Evolutionary conservation across 148 eudicot genomes (phyloP).

Genomic region (Oxyria digyna): DNA sequence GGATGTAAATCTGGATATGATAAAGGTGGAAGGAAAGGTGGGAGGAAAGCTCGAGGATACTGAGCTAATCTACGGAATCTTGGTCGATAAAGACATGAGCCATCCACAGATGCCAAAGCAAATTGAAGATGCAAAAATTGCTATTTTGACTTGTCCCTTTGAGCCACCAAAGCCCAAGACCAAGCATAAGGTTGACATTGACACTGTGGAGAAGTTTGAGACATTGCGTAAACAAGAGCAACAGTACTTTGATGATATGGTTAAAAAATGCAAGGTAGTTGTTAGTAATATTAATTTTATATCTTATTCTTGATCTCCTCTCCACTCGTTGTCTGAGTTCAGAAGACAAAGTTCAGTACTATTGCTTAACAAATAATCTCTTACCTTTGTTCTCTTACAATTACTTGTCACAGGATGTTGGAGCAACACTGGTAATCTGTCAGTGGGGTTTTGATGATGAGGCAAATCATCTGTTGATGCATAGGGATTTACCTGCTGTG

Average conservation of each 20-base stretch:
- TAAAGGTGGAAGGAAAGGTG: constrained; percentile 94
- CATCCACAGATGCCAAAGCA: constrained; percentile 98
- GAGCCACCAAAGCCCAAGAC: constrained; percentile 99
- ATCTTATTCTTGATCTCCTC: background rate
- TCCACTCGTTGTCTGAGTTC: background rate
- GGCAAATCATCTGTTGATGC: constrained; percentile 92
- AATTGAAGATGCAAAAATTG: constrained; percentile 78
- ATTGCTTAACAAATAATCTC: no score
- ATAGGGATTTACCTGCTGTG: constrained; percentile 88
- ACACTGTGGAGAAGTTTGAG: constrained; percentile 90
- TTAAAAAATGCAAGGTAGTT: constrained; percentile 80
- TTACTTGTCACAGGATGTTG: constrained; percentile 74
- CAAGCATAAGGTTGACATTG: constrained; percentile 99
- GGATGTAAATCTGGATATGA: constrained; percentile 89
- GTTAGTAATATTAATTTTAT: background rate
- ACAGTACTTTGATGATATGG: constrained; percentile 94
- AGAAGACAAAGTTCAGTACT: background rate
- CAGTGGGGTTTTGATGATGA: constrained; percentile 99
- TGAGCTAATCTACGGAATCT: constrained; percentile 84
- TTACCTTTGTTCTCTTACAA: no score
- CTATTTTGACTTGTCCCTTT: constrained; percentile 92
- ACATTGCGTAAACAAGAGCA: constrained; percentile 82
- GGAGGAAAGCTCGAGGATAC: constrained; percentile 98
- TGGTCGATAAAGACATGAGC: constrained; percentile 99
- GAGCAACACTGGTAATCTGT: constrained; percentile 92